These are phyloP conservation scores for Saccharomyces jurei DNA, from an alignment of 805 yeast species.

Conservation along the genomic window DNA sequence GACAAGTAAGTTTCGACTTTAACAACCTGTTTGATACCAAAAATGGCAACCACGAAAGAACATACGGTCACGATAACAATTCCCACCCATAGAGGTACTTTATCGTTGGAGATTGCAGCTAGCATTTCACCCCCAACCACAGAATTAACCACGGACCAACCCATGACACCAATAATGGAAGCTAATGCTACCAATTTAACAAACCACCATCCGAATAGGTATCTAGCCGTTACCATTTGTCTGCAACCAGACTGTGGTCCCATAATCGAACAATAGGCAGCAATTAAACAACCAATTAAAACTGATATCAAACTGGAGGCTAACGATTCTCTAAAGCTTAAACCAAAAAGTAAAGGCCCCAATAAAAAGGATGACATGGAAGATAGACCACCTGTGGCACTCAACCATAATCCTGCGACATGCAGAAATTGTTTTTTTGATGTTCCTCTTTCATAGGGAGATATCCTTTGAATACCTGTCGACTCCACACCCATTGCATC, in stretches of 20 bases:
- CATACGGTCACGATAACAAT: conserved; percentile 59
- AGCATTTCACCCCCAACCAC: conserved; percentile 85
- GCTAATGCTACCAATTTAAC: conserved; percentile 68
- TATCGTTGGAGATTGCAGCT: conserved; percentile 53
- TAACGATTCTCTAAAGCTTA: conserved; percentile 59
- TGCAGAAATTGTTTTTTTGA: conserved; percentile 32
- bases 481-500: conserved; percentile 62
- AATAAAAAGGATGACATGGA: conserved; percentile 79
- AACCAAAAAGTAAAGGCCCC: conserved; percentile 63
- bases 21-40: conserved; percentile 68
- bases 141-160: conserved; percentile 92
- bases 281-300: conserved; percentile 62
- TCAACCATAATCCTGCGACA: conserved; percentile 71
- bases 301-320: conserved; percentile 57
- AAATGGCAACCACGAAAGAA: conserved; percentile 60
- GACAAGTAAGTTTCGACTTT: conserved; percentile 61
- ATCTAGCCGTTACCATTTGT: conserved; percentile 79
- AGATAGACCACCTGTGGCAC: conserved; percentile 82
- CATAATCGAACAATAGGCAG: conserved; percentile 78
- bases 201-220: conserved; percentile 77
- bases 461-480: conserved; percentile 70
- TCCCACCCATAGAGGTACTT: conserved; percentile 65
- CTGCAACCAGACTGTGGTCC: conserved; percentile 88
- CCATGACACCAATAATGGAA: conserved; percentile 67
- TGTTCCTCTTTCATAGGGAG: conserved; percentile 56